Conservation (phyloP, 2,329 filamentous ascomycete species). For the Calonectria multiphialidica region DNA sequence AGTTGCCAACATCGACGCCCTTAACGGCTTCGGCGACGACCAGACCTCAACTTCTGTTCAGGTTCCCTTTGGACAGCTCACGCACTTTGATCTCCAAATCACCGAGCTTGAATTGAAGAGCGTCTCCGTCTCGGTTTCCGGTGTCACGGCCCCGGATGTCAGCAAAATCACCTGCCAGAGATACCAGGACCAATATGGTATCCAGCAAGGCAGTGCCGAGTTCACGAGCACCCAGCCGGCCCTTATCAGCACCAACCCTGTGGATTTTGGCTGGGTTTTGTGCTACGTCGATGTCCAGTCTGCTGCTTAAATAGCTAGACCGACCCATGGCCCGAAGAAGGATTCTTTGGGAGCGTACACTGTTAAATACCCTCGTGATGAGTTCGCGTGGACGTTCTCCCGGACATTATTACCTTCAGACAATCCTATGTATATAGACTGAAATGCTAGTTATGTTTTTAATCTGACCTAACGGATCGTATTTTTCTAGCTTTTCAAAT, state of each 20-base stretch:
- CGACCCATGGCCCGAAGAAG: background rate
- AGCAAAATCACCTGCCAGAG: conserved; percentile 31
- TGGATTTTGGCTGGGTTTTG: conserved; percentile 34
- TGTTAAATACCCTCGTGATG: too few relatives aligned
- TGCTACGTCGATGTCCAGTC: conserved; percentile 25
- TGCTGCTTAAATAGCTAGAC: background rate
- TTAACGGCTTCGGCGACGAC: conserved; percentile 7
- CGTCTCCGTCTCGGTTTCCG: conserved; percentile 11
- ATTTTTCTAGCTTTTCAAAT: too few relatives aligned
- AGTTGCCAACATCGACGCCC: conserved; percentile 16
- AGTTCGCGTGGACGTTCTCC: background rate
- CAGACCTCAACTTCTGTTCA: background rate
- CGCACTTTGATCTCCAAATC: conserved; percentile 16
- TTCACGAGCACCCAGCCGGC: conserved; percentile 23
- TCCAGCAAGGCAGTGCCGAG: conserved; percentile 27
- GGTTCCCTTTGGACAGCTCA: conserved; percentile 22
- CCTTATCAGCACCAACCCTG: conserved; percentile 28
- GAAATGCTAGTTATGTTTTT: too few relatives aligned
- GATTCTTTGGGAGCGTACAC: background rate
- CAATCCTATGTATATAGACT: too few relatives aligned
- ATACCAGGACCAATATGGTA: conserved; percentile 35
- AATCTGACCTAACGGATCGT: too few relatives aligned
- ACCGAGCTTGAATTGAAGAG: conserved; percentile 20
- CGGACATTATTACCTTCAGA: too few relatives aligned
- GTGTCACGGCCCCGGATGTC: background rate